Evolutionary conservation across 2,329 filamentous ascomycete genomes (phyloP), one percentile per base, ranked within the genome.

Genomic region (Madurella fahalii): DNA sequence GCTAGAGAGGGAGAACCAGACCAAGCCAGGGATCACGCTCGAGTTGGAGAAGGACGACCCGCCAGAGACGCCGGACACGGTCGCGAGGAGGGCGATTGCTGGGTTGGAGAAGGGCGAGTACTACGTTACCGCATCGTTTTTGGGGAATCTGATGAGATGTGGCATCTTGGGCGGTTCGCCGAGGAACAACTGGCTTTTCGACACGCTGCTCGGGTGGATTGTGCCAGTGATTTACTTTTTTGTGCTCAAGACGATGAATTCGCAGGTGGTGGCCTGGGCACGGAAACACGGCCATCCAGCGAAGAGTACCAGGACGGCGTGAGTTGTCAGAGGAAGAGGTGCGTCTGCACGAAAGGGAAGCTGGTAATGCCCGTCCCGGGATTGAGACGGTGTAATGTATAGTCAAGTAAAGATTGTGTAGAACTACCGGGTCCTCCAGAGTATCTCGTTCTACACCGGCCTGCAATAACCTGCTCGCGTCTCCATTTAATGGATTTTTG

Each of bases 31-130:
- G 5, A 78, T 96, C 47, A 96, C 92, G 2, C 80, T 84, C 61
- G 77, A 86, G 50, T 73, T 97, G 44, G 94, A 97, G 71, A 84
- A 89, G 62, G 80, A 82, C n/a, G 94, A 99, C 68, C 86, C 86
- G 13, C 78, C 84, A 45, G 88, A 95, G 70, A 86, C 81, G 0
- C 88, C 90, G 5, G 86, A 94, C 5, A 80, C 87, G 56, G 90
- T 95, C 13, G 94, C 94, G 1, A 71, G 73, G 4, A 76, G 76
- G 9, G 78, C 89, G 1, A 84, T 99, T 49, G 73, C 74, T 42
- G 89, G 87, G 0, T 73, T 99, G 43, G 91, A 97, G 70, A 83
- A 74, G 37, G 94, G 93, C 0, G 77, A 94, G 20, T 93, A 89
- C 69, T 78, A 90, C 64, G 81, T 96, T 43, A 86, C 89, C 0